Evolutionary conservation across 1,284 basidiomycete genomes (phyloP).

Genomic region (Puccinia polysora): DNA sequence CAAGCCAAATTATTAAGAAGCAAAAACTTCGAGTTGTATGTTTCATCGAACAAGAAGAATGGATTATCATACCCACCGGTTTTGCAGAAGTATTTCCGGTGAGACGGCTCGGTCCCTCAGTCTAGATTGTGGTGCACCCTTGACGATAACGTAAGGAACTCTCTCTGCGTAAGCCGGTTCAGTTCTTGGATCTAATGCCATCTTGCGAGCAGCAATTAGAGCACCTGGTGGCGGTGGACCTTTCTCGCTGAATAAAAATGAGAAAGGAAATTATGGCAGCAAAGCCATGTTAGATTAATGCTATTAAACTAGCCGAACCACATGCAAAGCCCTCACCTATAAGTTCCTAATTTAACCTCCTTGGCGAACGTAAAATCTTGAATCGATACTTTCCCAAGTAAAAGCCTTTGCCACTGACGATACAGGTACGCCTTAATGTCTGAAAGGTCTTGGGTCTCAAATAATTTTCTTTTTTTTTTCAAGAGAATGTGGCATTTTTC

Average conservation of each 20-base stretch:
- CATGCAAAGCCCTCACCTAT: conserved; percentile 60
- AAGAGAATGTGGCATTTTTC: not conserved
- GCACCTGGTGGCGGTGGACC: conserved; percentile 83
- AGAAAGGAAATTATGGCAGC: too few relatives aligned
- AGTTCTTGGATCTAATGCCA: conserved; percentile 69
- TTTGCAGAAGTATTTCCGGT: conserved; percentile 70
- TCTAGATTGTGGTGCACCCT: conserved; percentile 63
- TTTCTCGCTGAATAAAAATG: conserved; percentile 62
- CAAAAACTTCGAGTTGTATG: too few relatives aligned
- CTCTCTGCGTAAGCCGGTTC: conserved; percentile 90
- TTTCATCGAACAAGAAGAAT: too few relatives aligned
- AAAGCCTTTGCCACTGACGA: conserved; percentile 75
- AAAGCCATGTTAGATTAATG: not conserved
- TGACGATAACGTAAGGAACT: conserved; percentile 81
- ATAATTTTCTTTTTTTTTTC: conserved; percentile 65
- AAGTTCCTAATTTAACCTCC: conserved; percentile 84
- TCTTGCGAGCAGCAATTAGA: conserved; percentile 71
- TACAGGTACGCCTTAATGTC: conserved; percentile 82
- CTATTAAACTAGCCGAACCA: not conserved
- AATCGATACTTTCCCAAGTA: conserved; percentile 71
- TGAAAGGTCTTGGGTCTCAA: conserved; percentile 80
- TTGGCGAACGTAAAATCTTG: conserved; percentile 94
- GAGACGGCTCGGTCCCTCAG: conserved; percentile 76
- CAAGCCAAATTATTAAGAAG: conserved; percentile 44
- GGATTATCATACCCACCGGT: conserved; percentile 59